phyloP scores from a whole-genome alignment of 2,329 filamentous ascomycete species.

The Hypocreales sp. region DNA sequence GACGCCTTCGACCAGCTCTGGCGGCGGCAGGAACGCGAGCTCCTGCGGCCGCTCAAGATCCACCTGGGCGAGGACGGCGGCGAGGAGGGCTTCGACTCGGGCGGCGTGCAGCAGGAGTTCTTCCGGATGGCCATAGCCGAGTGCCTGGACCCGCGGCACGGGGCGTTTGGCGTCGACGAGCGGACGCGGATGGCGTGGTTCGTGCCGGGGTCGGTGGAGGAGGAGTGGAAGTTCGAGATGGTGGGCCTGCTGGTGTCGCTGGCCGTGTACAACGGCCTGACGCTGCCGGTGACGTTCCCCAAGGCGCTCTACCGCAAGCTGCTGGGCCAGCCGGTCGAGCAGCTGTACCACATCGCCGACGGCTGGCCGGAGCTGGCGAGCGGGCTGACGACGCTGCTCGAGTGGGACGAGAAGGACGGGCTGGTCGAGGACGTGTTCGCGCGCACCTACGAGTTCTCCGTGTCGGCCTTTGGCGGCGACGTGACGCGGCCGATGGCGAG shows the following conservation, averaged over 20 bases:
- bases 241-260: constrained; percentile 78
- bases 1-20: constrained; percentile 82
- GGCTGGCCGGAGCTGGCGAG: constrained; percentile 74
- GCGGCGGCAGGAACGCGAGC: constrained; percentile 67
- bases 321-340: constrained; percentile 50
- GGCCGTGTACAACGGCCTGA: constrained; percentile 85
- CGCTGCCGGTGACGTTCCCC: constrained; percentile 80
- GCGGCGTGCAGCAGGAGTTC: constrained; percentile 92
- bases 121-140: constrained; percentile 74
- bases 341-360: constrained; percentile 64
- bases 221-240: constrained; percentile 80
- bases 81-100: constrained; percentile 84
- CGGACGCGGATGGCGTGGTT: constrained; percentile 79
- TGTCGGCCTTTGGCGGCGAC: constrained; percentile 39
- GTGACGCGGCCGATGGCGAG: constrained; percentile 40
- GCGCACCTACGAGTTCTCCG: constrained; percentile 75
- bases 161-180: constrained; percentile 65
- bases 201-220: constrained; percentile 63
- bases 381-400: constrained; percentile 55
- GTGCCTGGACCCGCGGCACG: constrained; percentile 62
- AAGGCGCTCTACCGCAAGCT: constrained; percentile 70
- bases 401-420: constrained; percentile 63
- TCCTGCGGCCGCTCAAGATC: constrained; percentile 76
- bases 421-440: constrained; percentile 69
- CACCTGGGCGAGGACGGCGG: constrained; percentile 68